phyloP scores from a whole-genome alignment of 2,329 filamentous ascomycete genomes.

The Parafenestella ontariensis region DNA sequence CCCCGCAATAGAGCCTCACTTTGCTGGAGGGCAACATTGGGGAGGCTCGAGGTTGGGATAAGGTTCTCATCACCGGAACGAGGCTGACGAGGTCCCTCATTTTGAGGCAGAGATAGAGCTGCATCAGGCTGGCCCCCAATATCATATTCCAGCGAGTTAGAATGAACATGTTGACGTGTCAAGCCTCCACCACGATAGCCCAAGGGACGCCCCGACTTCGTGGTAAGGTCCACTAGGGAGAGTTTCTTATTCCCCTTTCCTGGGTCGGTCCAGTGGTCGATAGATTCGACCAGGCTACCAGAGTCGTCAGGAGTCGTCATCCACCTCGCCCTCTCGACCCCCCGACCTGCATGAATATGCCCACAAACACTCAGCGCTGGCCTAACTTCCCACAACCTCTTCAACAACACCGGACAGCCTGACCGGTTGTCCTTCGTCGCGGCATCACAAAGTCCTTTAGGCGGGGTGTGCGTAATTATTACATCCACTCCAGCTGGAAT shows the following conservation, averaged over 20 bases:
- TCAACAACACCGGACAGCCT: constrained; percentile 68
- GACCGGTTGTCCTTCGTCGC: constrained; percentile 40
- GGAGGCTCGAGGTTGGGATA: constrained; percentile 31
- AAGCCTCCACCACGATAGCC: constrained; percentile 30
- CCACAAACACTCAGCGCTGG: constrained; percentile 73
- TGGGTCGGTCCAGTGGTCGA: constrained; percentile 66
- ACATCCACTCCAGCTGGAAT: constrained; percentile 70
- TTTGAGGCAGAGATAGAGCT: background rate
- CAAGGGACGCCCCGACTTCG: constrained; percentile 42
- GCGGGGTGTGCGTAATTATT: constrained; percentile 74
- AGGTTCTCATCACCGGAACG: constrained; percentile 29
- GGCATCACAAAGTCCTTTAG: constrained; percentile 65
- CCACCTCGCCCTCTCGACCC: constrained; percentile 70
- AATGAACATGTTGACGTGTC: constrained; percentile 33
- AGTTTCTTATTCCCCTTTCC: constrained; percentile 65
- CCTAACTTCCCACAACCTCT: constrained; percentile 65
- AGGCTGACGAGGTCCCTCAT: constrained; percentile 12
- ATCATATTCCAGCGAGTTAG: constrained; percentile 15
- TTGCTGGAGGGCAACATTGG: constrained; percentile 19
- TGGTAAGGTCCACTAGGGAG: constrained; percentile 68
- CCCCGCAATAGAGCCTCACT: constrained; percentile 29
- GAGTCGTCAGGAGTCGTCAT: background rate
- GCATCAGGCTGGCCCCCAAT: constrained; percentile 29
- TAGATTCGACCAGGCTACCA: constrained; percentile 53
- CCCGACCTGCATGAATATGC: constrained; percentile 74